Base-by-base conservation (phyloP, 228 moss, liverwort and hornwort species). In the Sphagnum fallax region DNA sequence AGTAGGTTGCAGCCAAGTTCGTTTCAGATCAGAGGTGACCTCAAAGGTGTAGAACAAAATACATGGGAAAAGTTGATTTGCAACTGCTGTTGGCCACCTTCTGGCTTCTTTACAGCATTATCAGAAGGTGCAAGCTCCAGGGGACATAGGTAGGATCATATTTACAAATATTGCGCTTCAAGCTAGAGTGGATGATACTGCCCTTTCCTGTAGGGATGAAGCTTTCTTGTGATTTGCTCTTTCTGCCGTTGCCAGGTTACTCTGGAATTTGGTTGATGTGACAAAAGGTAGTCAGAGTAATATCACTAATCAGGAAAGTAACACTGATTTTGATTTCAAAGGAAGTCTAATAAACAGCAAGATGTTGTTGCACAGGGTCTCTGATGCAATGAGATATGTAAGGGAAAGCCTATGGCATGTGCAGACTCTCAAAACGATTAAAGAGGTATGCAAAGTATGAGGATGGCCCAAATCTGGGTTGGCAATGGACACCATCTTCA, bases 401-500 rank as follows among this genome's bases (percentile, higher is more conserved):
- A 55, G 55, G 12, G 55, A 55, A 55, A 12, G 55, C 12, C 55
- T 55, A 8, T 55, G 9, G 9, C 8, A 55, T 12, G 55, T 82
- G 77, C 70, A 85, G 82, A 14, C 62, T 61, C 49, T 16, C 16
- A 12, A 53, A 49, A 49, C 53, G 59, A 10, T 59, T 77, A 65
- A 65, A 69, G 65, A 71, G 62, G 53, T 62, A 72, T 52, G 76
- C 63, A 1, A 77, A 70, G 61, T 73, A 63, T 10, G 70, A 59
- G 59, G 76, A 82, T 52, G 77, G 72, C 55, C 49, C 69, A 51
- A 76, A 62, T 70, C 59, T 79, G 18, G 75, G 80, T 69, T 71
- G 74, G 49, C 77, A 63, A 48, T 65, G 69, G 72, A 74, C 78
- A 49, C 11, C 74, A 8, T 70, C 75, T 78, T 61, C 62, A 65